Evolutionary conservation across 768 basidiomycete species (phyloP).

Genomic region (Lyophyllum shimeji): DNA sequence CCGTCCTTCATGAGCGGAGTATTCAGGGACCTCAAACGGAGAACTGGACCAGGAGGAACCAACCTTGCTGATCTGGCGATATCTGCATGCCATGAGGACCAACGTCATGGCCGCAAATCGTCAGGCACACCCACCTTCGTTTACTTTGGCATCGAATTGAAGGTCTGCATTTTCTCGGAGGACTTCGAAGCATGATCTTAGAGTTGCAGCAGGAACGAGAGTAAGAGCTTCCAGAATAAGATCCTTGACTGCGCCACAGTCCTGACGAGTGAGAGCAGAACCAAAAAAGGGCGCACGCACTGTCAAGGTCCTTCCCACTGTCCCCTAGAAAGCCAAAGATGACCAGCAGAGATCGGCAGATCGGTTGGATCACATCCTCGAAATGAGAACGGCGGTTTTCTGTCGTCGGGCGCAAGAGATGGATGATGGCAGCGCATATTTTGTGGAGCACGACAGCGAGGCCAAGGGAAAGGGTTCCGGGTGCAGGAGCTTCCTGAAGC

Average conservation of each 20-base stretch:
- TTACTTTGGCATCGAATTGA: slow-evolving; percentile 26
- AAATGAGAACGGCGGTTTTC: slow-evolving; percentile 9
- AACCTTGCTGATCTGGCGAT: slow-evolving; percentile 11
- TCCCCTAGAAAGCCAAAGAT: slow-evolving; percentile 28
- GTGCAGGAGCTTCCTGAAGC: slow-evolving; percentile 4
- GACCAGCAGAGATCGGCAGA: slow-evolving; percentile 26
- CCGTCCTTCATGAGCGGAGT: not conserved
- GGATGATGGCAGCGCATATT: slow-evolving; percentile 25
- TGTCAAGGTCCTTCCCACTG: slow-evolving; percentile 17
- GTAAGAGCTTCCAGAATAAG: slow-evolving; percentile 31
- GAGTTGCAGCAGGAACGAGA: slow-evolving; percentile 15
- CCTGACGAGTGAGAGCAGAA: not conserved
- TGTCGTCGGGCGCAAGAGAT: slow-evolving; percentile 21
- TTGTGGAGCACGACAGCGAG: slow-evolving; percentile 26
- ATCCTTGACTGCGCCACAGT: slow-evolving; percentile 27
- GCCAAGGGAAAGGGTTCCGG: slow-evolving; percentile 1
- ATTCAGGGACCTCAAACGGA: not conserved
- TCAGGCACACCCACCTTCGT: slow-evolving; percentile 29
- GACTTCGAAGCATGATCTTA: slow-evolving; percentile 17
- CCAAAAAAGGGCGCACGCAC: slow-evolving; percentile 17
- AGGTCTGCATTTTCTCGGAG: slow-evolving; percentile 21
- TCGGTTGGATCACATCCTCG: slow-evolving; percentile 17
- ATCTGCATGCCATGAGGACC: not conserved
- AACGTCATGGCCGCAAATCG: not conserved
- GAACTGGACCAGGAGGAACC: not conserved